phyloP scores from a whole-genome alignment of 768 basidiomycete species.

The Arthromyces matolae region DNA sequence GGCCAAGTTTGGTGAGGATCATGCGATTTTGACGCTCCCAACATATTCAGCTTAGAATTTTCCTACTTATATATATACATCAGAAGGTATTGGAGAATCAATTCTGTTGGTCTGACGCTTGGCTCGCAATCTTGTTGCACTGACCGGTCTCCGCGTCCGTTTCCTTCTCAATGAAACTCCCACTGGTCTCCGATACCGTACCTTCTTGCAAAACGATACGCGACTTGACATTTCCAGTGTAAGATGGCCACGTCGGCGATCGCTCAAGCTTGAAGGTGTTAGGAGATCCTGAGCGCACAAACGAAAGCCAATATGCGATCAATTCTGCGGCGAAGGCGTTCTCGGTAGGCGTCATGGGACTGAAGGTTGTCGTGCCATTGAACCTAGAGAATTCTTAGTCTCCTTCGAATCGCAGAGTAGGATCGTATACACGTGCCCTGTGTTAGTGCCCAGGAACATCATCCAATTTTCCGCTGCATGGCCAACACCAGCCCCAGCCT shows the following conservation, averaged over 20 bases:
- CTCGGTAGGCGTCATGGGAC: conserved; percentile 37
- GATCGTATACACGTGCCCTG: conserved; percentile 39
- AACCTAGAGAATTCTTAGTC: conserved; percentile 2
- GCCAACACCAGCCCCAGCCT: conserved; percentile 29
- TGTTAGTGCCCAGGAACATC: conserved; percentile 61
- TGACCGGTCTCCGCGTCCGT: conserved; percentile 31
- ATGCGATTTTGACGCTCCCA: not conserved
- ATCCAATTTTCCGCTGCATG: conserved; percentile 67
- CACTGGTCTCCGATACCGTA: conserved; percentile 28
- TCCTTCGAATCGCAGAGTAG: not conserved
- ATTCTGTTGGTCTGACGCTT: conserved; percentile 11
- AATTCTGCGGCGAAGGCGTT: conserved; percentile 53
- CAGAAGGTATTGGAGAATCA: not conserved
- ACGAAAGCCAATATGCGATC: conserved; percentile 65
- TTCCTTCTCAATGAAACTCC: conserved; percentile 40
- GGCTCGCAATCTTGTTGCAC: conserved; percentile 25
- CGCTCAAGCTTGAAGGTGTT: conserved; percentile 50
- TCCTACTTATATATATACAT: not conserved
- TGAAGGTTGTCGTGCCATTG: conserved; percentile 13
- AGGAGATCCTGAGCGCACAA: conserved; percentile 54
- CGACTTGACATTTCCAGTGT: conserved; percentile 24
- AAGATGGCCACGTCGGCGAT: conserved; percentile 49
- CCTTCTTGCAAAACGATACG: conserved; percentile 47
- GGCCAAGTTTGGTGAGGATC: too few species aligned
- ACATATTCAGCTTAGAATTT: not conserved